Conservation (phyloP, 1,139 yeast genomes). For the Lodderomyces pseudojiufengensis region DNA sequence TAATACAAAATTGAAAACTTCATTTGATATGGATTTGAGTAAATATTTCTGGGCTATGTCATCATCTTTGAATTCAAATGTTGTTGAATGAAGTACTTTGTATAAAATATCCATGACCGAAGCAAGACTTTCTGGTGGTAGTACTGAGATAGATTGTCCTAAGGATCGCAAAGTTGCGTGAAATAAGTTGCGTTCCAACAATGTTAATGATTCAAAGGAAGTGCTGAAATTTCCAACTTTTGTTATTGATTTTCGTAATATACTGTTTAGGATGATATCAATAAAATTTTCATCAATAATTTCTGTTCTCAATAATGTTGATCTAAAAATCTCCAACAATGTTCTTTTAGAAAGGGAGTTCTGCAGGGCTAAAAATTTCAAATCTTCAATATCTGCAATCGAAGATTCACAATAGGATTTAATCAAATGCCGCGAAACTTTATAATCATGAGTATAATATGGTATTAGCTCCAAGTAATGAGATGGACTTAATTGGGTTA, state of each 20-base stretch:
- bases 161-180: slow-evolving; percentile 27
- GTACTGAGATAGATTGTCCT: slow-evolving; percentile 29
- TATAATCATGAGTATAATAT: neutral
- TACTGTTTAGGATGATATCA: slow-evolving; percentile 4
- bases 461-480: slow-evolving; percentile 4
- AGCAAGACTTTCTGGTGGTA: slow-evolving; percentile 17
- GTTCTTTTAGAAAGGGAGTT: slow-evolving; percentile 6
- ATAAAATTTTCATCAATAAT: slow-evolving; percentile 7
- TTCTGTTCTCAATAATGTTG: slow-evolving; percentile 8
- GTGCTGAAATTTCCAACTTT: slow-evolving; percentile 18
- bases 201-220: slow-evolving; percentile 8
- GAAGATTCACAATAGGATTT: slow-evolving; percentile 1
- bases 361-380: neutral
- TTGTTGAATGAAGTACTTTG: slow-evolving; percentile 10
- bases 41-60: slow-evolving; percentile 7
- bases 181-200: slow-evolving; percentile 18
- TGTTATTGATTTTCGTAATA: slow-evolving; percentile 6
- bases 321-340: slow-evolving; percentile 12
- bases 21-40: slow-evolving; percentile 12
- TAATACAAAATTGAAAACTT: slow-evolving; percentile 19
- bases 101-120: slow-evolving; percentile 16
- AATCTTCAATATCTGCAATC: slow-evolving; percentile 2
- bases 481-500: neutral
- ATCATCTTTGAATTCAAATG: slow-evolving; percentile 13
- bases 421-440: slow-evolving; percentile 4